Evolutionary conservation across 1,284 basidiomycete genomes (phyloP), one percentile per base, ranked within the genome.

Genomic region (Ganoderma resinaceum): DNA sequence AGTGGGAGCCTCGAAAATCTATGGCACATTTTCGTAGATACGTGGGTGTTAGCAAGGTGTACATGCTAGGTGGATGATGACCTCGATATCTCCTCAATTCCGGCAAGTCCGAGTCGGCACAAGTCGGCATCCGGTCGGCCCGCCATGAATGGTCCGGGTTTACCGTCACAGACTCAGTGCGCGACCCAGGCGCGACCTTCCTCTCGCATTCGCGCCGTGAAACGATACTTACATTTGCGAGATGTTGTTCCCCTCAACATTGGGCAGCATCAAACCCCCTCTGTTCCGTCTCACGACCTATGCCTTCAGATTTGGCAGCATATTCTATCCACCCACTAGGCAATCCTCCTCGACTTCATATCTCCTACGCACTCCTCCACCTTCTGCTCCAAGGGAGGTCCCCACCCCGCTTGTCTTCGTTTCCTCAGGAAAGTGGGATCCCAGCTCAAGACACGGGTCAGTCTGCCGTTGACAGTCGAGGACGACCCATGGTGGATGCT

Each of bases 361-460:
- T 37, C 49, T 83, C 46, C 62, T 85, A 31, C 80, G 81, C 18
- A 74, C 72, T 35, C 85, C 87, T 40, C 74, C 83, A 9, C 62
- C 73, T 7, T 79, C 76, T 68, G 83, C 85, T 14, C 81, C 82
- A 18, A 78, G 87, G 64, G 80, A 85, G 67, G 84, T 80, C 11
- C 87, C 87, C 7, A 88, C 86, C 11, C 87, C 87, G 9, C 76
- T 89, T 16, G 82, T 87, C 0, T 75, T 75, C 58, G 70, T 73
- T 12, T 74, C 71, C 23, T 66, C 74, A 26, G 73, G 71, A 33
- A n/a, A 23, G 16, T 77, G 74, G 76, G 72, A 71, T 61, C 59
- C 66, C 23, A 57, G 62, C 18, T 74, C 66, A 20, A 59, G 61
- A 53, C 68, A 61, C 33, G 73, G 72, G 74, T 71, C 52, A 66